A percentile compares a stretch with the other conserved stretches of the same genome.
phyloP scores from a whole-genome alignment of 257 asterid genomes.

The Dorcoceras hygrometricum region DNA sequence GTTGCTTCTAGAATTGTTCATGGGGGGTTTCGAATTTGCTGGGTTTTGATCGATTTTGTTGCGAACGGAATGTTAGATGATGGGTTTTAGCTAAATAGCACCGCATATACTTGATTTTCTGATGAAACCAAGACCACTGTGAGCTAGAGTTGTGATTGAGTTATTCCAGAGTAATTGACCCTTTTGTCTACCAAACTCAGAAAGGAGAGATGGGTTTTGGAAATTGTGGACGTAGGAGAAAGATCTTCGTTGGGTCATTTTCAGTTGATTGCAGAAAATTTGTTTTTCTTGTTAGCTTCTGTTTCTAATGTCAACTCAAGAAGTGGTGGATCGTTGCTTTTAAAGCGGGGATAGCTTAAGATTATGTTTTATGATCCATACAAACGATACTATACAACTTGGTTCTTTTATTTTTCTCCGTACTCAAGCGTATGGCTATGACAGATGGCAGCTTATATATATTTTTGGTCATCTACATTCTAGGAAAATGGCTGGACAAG shows the following conservation, averaged over 20 bases:
- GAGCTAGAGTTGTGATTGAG: conserved; percentile 10
- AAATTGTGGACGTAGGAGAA: conserved; percentile 1
- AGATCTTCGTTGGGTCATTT: not conserved
- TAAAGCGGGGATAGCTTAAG: not conserved
- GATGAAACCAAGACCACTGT: not conserved
- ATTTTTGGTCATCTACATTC: conserved; percentile 4
- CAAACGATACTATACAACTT: not conserved
- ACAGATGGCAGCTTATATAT: not conserved
- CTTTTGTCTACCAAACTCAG: not conserved
- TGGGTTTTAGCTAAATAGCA: conserved; percentile 8
- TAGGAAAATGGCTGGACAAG: conserved; percentile 69
- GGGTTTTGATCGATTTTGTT: not conserved
- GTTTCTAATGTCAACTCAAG: not conserved
- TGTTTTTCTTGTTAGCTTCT: not conserved
- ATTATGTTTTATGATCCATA: not conserved
- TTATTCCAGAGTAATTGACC: conserved; percentile 1
- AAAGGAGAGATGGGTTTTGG: not conserved
- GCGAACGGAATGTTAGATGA: not conserved
- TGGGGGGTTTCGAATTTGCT: not conserved
- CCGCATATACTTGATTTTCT: not conserved
- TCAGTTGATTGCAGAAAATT: not conserved
- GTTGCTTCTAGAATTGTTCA: not conserved
- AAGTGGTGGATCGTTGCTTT: not conserved
- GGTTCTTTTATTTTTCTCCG: not conserved
- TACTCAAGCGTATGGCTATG: conserved; percentile 4